Base-by-base conservation (phyloP, 2,329 filamentous ascomycete species). In the Parastagonospora avenae region DNA sequence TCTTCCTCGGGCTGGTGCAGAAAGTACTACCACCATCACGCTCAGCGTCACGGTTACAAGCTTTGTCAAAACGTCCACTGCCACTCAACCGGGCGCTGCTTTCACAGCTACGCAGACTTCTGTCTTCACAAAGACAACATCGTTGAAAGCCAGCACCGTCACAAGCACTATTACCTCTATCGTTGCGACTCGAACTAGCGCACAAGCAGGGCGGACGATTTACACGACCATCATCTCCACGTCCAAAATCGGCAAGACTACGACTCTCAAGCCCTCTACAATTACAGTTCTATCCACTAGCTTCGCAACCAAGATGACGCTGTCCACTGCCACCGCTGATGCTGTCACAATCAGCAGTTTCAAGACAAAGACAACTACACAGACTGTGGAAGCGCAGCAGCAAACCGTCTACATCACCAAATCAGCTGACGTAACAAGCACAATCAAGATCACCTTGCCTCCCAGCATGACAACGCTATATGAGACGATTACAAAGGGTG, bases 21-120 rank as follows among this genome's bases (percentile, higher is more conserved):
- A 44, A 12, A 46, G 46, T 31, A 57, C 53, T 4, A 67, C 56
- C 12, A 73, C 67, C 1, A 41, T 66, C 2, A 68, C 62, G 8
- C 31, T 66, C 7, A 64, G 41, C 27, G 58, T 61, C 2, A 70
- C 66, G 1, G 19, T 71, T 10, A 67, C 58, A 2, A 59, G 60
- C 11, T 64, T 58, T 24, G 54, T 67, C 30, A 63, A 54, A 28
- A 59, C 53, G 2, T 28, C 33, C 15, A 57, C 55, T 7, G 55
- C 35, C 2, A 57, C 51, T 48, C 50, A 51, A 37, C 24, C 50
- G 24, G 63, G 55, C n/a, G 50, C 50, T 5, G 65, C 64, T 4
- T 15, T 52, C 8, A 28, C 49, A 12, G 42, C 52, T 5, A 66
- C 59, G 4, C 46, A 49, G n/a, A 59, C 42, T 1, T 52, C 49